Base-by-base conservation (phyloP, 1,139 yeast species). In the Meyerozyma athensensis region DNA sequence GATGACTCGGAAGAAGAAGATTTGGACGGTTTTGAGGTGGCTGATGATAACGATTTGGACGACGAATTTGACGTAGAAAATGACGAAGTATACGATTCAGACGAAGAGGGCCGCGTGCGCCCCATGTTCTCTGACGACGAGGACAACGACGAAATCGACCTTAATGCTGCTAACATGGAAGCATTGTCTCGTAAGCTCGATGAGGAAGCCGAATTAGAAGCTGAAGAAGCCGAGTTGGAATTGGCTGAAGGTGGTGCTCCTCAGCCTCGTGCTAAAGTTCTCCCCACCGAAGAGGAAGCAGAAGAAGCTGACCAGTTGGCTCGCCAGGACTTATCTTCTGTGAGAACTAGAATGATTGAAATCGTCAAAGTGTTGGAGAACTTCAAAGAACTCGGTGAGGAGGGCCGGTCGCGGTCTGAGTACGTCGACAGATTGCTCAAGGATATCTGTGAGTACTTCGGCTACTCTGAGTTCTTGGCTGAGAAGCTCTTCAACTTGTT, bases 361-460 rank as follows among this genome's bases (percentile, higher is more conserved):
- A 78, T 94, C 44, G 94, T 89, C 37, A 90, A 90, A 61, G 97
- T 92, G n/a, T 74, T 94, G 51, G 97, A 90, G 59, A 87, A 92
- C 62, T 89, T 90, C 65, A 82, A 82, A 55, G 82, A 72, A 35
- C 61, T 89, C 51, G 86, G 92, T 13, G 96, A 89, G 57, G 92
- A 81, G 55, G 96, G 95, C 9, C 79, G 77, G 57, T 81, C 94
- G 30, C 79, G 98, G 65, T 66, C 82, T 20, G 95, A 89, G 45
- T 89, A 92, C 56, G 70, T 77, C 36, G 79, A 78, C 37, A 81
- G 95, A 61, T 71, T 92, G 44, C 62, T 89, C 20, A 74, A 75
- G 48, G 99, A 94, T 63, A 86, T 94, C 38, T 81, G 94, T 59
- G 86, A 83, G 54, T 94, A 94, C 66, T 94, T 90, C 56, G 98